phyloP scores from a whole-genome alignment of 2,329 filamentous ascomycete genomes.

The Phialemoniopsis sp. region DNA sequence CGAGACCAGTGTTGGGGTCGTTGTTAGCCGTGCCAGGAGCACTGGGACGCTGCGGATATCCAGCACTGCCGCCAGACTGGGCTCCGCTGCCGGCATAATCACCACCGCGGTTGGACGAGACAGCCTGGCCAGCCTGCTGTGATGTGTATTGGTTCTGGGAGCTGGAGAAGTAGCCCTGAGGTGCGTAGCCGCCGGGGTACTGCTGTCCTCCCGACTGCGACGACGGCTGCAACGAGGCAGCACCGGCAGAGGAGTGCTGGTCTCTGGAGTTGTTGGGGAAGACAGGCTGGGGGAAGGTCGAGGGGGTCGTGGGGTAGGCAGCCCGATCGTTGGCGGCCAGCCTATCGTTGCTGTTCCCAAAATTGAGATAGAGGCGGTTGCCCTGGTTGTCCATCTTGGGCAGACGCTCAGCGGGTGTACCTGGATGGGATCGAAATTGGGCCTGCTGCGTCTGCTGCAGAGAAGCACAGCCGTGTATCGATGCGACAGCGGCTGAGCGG shows the following conservation, averaged over 20 bases:
- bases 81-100: conserved; percentile 11
- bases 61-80: conserved; percentile 21
- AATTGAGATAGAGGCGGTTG: conserved; percentile 63
- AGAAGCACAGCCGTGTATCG: too few species aligned
- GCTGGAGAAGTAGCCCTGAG: conserved; percentile 57
- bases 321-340: conserved; percentile 57
- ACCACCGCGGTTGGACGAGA: background rate
- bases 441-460: too few species aligned
- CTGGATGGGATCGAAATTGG: conserved; percentile 2
- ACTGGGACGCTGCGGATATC: conserved; percentile 48
- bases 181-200: conserved; percentile 40
- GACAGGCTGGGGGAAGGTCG: conserved; percentile 92
- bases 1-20: conserved; percentile 85
- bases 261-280: conserved; percentile 38
- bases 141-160: conserved; percentile 40
- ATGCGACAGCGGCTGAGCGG: too few species aligned
- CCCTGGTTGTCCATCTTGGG: conserved; percentile 51
- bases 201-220: conserved; percentile 36
- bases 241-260: conserved; percentile 25
- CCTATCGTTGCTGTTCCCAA: conserved; percentile 59
- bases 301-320: conserved; percentile 82
- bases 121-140: conserved; percentile 25
- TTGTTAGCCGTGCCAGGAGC: conserved; percentile 56
- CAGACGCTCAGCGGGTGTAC: conserved; percentile 2
- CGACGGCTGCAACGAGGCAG: conserved; percentile 37